Conservation (phyloP, 331 rosid species). For the Acacia concinna region DNA sequence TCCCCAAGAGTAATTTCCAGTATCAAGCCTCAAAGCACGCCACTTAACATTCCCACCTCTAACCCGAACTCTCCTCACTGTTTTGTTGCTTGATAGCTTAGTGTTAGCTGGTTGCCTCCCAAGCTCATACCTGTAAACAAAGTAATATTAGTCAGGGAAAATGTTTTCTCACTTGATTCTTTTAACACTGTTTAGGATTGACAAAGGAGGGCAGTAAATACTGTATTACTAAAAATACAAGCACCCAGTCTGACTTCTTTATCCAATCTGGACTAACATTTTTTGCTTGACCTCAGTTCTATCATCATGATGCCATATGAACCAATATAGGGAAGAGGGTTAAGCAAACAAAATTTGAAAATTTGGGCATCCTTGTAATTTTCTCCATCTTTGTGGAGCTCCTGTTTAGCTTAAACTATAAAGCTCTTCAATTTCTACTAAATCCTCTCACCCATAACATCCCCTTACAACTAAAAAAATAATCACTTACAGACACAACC, state of each 20-base stretch:
- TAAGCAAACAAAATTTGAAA: not conserved
- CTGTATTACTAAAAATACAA: not conserved
- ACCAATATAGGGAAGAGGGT: not conserved
- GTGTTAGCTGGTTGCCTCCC: constrained; percentile 43
- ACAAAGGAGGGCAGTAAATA: not conserved
- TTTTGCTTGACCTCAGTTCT: not conserved
- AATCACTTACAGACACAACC: not conserved
- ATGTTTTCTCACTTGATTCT: not conserved
- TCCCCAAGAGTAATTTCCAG: constrained; percentile 44
- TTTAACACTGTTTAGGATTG: not conserved
- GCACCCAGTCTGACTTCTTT: not conserved
- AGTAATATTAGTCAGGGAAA: not conserved
- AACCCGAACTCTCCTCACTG: constrained; percentile 39
- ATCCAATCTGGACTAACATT: not conserved
- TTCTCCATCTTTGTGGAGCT: not conserved
- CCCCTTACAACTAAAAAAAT: not conserved
- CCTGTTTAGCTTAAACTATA: not conserved
- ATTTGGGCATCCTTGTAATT: not conserved
- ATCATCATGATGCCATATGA: not conserved
- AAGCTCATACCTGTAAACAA: constrained; percentile 34
- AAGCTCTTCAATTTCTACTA: not conserved
- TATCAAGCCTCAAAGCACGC: constrained; percentile 42
- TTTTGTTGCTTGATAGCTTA: constrained; percentile 39
- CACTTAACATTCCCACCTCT: constrained; percentile 44
- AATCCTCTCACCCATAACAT: not conserved